phyloP scores from a whole-genome alignment of 2,329 filamentous ascomycete genomes.

The Aspergillus puulaauensis region DNA sequence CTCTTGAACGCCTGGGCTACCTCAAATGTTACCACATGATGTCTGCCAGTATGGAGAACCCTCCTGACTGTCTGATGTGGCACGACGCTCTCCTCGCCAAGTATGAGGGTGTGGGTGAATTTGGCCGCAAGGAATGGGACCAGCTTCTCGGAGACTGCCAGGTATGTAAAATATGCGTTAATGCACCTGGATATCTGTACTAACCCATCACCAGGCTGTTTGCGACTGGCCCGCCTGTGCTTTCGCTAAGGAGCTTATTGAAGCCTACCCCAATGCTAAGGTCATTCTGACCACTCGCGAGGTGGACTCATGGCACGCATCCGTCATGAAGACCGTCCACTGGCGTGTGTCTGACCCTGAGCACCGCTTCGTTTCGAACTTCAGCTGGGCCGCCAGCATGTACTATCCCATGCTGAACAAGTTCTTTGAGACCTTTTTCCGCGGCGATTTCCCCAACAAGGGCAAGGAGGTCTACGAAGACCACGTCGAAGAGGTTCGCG shows the following conservation, averaged over 20 bases:
- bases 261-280: conserved; percentile 71
- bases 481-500: conserved; percentile 55
- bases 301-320: conserved; percentile 63
- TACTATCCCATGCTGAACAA: conserved; percentile 70
- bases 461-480: conserved; percentile 63
- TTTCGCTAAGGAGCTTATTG: conserved; percentile 68
- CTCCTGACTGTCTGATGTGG: conserved; percentile 68
- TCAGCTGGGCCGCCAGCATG: conserved; percentile 65
- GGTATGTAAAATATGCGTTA: conserved; percentile 15
- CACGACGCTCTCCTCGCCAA: conserved; percentile 66
- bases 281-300: conserved; percentile 67
- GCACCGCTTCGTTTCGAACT: conserved; percentile 54
- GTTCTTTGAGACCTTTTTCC: conserved; percentile 69
- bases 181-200: background rate
- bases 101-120: conserved; percentile 61
- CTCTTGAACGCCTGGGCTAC: conserved; percentile 66
- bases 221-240: conserved; percentile 68
- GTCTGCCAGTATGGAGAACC: conserved; percentile 67
- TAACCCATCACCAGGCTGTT: conserved; percentile 49
- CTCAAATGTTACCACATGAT: conserved; percentile 73
- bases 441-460: conserved; percentile 64
- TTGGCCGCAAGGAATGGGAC: conserved; percentile 68
- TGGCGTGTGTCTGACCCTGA: conserved; percentile 67
- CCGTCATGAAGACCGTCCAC: conserved; percentile 66
- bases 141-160: conserved; percentile 65